Conservation (phyloP, 208 protist species). For the Porcisia hertigi region DNA sequence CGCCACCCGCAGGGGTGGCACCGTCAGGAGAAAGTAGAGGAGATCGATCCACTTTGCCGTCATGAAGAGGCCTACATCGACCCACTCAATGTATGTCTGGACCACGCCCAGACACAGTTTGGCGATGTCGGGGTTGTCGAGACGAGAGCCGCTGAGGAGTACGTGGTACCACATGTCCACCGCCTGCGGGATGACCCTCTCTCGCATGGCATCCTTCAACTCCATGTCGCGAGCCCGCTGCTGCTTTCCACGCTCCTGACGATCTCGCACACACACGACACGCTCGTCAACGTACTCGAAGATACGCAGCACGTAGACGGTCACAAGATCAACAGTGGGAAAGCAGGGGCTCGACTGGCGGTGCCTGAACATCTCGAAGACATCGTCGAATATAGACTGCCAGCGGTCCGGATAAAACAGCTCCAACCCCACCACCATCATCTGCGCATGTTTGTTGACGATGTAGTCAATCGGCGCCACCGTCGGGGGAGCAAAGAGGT, state of each 20-base stretch:
- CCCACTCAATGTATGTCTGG: conserved; percentile 85
- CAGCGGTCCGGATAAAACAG: conserved; percentile 71
- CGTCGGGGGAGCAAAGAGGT: conserved; percentile 28
- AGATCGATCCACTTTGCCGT: conserved; percentile 73
- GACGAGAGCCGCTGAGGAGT: conserved; percentile 54
- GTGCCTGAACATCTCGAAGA: conserved; percentile 58
- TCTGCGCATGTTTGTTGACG: conserved; percentile 85
- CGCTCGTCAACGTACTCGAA: conserved; percentile 88
- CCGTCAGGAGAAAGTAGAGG: conserved; percentile 63
- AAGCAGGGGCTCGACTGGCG: conserved; percentile 26
- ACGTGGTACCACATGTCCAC: conserved; percentile 60
- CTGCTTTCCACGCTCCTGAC: conserved; percentile 51
- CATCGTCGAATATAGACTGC: conserved; percentile 60
- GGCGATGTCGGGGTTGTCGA: conserved; percentile 46
- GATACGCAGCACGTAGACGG: conserved; percentile 72
- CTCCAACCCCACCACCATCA: conserved; percentile 73
- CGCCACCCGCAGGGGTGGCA: conserved; percentile 36
- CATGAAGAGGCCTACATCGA: conserved; percentile 65
- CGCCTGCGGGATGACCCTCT: conserved; percentile 53
- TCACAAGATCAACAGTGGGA: conserved; percentile 39
- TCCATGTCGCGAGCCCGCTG: conserved; percentile 70
- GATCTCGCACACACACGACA: conserved; percentile 68
- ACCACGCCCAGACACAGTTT: conserved; percentile 61
- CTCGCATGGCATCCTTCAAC: conserved; percentile 82
- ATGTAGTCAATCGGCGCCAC: conserved; percentile 51